These are phyloP conservation scores for Aspergillus neoniger DNA, from an alignment of 2,329 filamentous ascomycete genomes.

Conservation along the genomic window DNA sequence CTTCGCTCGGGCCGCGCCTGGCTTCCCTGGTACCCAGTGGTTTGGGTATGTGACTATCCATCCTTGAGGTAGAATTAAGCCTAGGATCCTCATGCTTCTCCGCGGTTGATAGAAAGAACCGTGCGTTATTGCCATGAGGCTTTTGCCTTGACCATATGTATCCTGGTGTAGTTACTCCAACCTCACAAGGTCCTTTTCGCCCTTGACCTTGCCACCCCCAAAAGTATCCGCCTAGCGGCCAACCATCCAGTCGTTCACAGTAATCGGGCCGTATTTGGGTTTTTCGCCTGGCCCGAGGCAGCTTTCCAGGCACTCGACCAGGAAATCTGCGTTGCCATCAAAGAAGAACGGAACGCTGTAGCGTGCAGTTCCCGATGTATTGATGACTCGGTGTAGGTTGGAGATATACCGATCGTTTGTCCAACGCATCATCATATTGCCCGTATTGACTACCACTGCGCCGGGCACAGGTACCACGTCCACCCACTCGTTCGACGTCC, in stretches of 20 bases:
- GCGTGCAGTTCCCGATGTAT: conserved; percentile 32
- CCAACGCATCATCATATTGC: conserved; percentile 50
- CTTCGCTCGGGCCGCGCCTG: no score
- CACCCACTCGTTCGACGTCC: conserved; percentile 48
- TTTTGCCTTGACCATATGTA: no score
- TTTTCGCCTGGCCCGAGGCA: neutral
- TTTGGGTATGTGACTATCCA: no score
- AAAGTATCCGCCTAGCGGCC: conserved; percentile 6
- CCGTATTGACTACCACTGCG: conserved; percentile 56
- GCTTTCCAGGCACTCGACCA: conserved; percentile 1
- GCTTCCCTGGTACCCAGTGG: no score
- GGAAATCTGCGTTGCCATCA: conserved; percentile 26
- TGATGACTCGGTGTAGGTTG: conserved; percentile 40
- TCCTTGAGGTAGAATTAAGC: no score
- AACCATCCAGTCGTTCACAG: conserved; percentile 1
- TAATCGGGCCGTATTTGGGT: conserved; percentile 1
- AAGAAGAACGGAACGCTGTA: conserved; percentile 42
- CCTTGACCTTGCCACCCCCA: neutral
- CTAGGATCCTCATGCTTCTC: no score
- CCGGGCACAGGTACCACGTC: conserved; percentile 48
- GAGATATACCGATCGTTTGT: conserved; percentile 36
- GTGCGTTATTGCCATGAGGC: no score
- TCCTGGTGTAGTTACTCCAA: neutral
- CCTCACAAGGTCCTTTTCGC: neutral
- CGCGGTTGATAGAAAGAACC: no score